A percentile compares a stretch with the other conserved stretches of the same genome.
These are phyloP conservation scores for Cairneyella variabilis DNA, from an alignment of 495 filamentous ascomycete genomes.

Conservation along the genomic window DNA sequence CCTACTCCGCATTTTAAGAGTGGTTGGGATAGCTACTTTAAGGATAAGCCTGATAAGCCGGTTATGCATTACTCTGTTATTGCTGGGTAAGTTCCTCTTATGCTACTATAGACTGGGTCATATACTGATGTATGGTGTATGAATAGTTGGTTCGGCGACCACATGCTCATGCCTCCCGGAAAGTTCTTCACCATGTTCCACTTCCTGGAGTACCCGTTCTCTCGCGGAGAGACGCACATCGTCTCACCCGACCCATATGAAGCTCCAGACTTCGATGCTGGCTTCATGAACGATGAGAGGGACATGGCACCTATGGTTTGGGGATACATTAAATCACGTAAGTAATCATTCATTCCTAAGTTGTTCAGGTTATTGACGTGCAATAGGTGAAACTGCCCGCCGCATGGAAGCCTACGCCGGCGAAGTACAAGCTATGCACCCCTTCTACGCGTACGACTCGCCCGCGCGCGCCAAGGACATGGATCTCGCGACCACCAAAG, in stretches of 20 bases:
- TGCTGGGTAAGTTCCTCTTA: slow-evolving; percentile 44
- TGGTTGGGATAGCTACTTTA: slow-evolving; percentile 80
- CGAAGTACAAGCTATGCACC: slow-evolving; percentile 58
- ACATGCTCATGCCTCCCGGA: slow-evolving; percentile 63
- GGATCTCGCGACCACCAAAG: slow-evolving; percentile 68
- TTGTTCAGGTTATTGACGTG: not conserved
- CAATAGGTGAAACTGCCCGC: slow-evolving; percentile 60
- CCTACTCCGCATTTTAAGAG: slow-evolving; percentile 62
- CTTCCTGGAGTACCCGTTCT: slow-evolving; percentile 82
- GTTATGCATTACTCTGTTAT: slow-evolving; percentile 80
- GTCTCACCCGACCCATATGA: slow-evolving; percentile 68
- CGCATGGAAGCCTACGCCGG: slow-evolving; percentile 76
- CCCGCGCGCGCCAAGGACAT: slow-evolving; percentile 66
- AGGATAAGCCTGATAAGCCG: slow-evolving; percentile 80
- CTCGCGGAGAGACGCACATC: slow-evolving; percentile 70
- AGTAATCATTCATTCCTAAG: not conserved
- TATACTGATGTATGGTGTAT: no score
- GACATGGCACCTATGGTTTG: slow-evolving; percentile 84
- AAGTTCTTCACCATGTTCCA: slow-evolving; percentile 91
- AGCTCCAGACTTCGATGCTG: slow-evolving; percentile 73
- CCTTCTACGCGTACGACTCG: slow-evolving; percentile 64
- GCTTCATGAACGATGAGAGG: slow-evolving; percentile 82
- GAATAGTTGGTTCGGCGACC: slow-evolving; percentile 58
- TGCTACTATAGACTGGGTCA: no score
- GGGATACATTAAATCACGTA: slow-evolving; percentile 79